Evolutionary conservation across 108 stramenopile genomes (phyloP).

Genomic region (Fragilaria crotonensis): DNA sequence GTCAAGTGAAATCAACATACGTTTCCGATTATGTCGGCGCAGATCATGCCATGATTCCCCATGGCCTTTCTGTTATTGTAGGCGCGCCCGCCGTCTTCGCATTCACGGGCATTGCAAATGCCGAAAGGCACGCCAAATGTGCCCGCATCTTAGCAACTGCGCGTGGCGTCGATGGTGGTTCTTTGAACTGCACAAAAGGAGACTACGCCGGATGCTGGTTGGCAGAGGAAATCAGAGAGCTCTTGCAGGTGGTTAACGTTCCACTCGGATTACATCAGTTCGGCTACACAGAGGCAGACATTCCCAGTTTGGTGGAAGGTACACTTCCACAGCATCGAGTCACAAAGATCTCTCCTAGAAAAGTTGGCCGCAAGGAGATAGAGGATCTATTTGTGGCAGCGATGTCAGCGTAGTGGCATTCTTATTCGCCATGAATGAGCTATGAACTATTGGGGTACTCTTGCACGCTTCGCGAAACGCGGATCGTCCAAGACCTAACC

Average conservation of each 20-base stretch:
- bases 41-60: slow-evolving; percentile 30
- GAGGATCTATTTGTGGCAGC: slow-evolving; percentile 24
- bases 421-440: too few relatives aligned
- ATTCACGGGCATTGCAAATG: slow-evolving; percentile 32
- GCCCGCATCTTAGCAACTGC: slow-evolving; percentile 29
- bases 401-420: too few relatives aligned
- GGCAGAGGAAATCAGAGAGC: slow-evolving; percentile 31
- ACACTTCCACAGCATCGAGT: slow-evolving; percentile 51
- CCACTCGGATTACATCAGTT: slow-evolving; percentile 31
- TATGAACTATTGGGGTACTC: too few relatives aligned
- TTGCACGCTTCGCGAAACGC: too few relatives aligned
- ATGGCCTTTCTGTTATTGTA: slow-evolving; percentile 29
- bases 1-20: slow-evolving; percentile 22
- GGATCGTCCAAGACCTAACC: too few relatives aligned
- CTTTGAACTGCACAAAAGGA: too few relatives aligned
- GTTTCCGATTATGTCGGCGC: slow-evolving; percentile 19
- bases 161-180: slow-evolving; percentile 8
- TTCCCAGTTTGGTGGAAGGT: slow-evolving; percentile 33
- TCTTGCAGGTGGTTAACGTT: slow-evolving; percentile 27
- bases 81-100: slow-evolving; percentile 40
- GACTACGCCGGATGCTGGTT: slow-evolving; percentile 28
- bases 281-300: slow-evolving; percentile 30
- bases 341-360: slow-evolving; percentile 41
- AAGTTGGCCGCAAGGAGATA: slow-evolving; percentile 27
- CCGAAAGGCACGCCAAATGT: slow-evolving; percentile 40